phyloP scores from a whole-genome alignment of 768 basidiomycete genomes.

The Mrakia frigida region DNA sequence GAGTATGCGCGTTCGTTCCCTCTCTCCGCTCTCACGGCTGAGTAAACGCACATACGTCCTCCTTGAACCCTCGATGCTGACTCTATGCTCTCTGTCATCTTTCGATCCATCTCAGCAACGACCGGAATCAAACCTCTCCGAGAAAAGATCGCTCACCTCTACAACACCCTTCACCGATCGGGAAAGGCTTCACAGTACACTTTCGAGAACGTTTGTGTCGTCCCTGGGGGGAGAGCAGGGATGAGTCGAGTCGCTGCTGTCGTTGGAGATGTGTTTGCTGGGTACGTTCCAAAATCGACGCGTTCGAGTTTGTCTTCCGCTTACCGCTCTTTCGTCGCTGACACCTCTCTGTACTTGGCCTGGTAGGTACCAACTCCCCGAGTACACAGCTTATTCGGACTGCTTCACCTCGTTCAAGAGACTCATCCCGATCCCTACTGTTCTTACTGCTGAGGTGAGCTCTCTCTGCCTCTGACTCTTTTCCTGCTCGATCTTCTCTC shows the following conservation, averaged over 20 bases:
- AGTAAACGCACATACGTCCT: constrained; percentile 60
- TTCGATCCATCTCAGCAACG: neutral
- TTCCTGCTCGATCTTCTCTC: neutral
- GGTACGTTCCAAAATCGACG: neutral
- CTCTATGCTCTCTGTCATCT: constrained; percentile 15
- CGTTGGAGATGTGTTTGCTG: constrained; percentile 76
- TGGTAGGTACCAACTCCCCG: constrained; percentile 72
- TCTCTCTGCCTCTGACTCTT: neutral
- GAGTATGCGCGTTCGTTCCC: constrained; percentile 43
- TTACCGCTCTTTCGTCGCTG: neutral
- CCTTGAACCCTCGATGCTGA: constrained; percentile 1
- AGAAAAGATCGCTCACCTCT: constrained; percentile 81
- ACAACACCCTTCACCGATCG: constrained; percentile 79
- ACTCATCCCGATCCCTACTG: constrained; percentile 83
- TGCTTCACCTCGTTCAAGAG: constrained; percentile 63
- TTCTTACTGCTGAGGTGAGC: constrained; percentile 42
- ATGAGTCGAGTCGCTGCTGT: constrained; percentile 87
- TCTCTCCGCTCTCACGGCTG: constrained; percentile 75
- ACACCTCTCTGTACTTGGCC: neutral
- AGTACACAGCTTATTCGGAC: constrained; percentile 58
- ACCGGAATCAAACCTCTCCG: constrained; percentile 44
- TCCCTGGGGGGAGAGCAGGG: constrained; percentile 86
- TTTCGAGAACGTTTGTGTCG: constrained; percentile 75
- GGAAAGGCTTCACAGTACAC: constrained; percentile 80
- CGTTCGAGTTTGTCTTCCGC: neutral